Conservation (phyloP, 257 asterid genomes). For the Solanum chiquidenum region DNA sequence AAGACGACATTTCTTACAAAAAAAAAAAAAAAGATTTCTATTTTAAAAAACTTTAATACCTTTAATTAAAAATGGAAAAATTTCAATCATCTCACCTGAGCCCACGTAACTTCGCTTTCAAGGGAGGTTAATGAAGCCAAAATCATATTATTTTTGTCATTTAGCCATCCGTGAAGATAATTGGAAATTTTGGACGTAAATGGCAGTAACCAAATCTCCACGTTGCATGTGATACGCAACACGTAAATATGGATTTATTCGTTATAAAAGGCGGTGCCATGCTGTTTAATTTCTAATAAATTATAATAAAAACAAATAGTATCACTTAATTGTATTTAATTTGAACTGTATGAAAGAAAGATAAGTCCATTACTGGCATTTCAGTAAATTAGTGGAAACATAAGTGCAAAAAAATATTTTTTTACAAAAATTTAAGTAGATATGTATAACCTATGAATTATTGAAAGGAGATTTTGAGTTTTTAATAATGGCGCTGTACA, state of each 20-base stretch:
- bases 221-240: neutral
- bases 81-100: too few relatives aligned
- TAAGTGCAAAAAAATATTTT: neutral
- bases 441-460: neutral
- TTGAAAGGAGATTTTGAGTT: neutral
- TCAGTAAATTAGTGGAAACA: neutral
- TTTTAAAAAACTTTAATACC: accelerated
- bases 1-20: too few relatives aligned
- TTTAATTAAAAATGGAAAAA: accelerated
- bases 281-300: neutral
- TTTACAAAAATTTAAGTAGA: neutral
- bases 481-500: too few relatives aligned
- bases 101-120: neutral
- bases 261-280: neutral
- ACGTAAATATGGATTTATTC: neutral
- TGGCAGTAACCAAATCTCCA: neutral
- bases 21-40: too few relatives aligned
- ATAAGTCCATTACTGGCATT: neutral
- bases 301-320: neutral
- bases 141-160: neutral
- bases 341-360: neutral
- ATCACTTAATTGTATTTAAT: neutral
- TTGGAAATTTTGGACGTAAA: neutral
- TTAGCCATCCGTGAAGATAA: neutral
- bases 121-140: neutral